Percentiles rank a stretch among this genome's conserved stretches.
These are phyloP conservation scores for Raffaelea albimanens DNA, from an alignment of 2,329 filamentous ascomycete genomes.

Conservation along the genomic window DNA sequence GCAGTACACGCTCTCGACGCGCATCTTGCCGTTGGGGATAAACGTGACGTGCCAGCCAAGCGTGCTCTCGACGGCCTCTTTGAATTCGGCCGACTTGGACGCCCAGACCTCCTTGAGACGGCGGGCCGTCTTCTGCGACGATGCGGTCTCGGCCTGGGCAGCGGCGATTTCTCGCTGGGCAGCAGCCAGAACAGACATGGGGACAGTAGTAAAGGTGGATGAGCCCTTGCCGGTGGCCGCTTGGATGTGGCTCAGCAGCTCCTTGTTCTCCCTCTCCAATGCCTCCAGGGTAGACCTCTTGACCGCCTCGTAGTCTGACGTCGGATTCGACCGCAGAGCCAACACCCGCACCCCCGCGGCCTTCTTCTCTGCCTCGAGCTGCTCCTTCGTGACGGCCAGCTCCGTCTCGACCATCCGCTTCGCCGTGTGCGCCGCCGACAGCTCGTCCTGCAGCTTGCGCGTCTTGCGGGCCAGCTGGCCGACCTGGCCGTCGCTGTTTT, in stretches of 20 bases:
- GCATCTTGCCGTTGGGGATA: conserved; percentile 92
- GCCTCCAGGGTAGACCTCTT: conserved; percentile 71
- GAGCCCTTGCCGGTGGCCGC: conserved; percentile 21
- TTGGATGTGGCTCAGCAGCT: conserved; percentile 65
- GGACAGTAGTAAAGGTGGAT: conserved; percentile 54
- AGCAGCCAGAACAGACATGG: conserved; percentile 65
- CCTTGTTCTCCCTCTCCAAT: conserved; percentile 73
- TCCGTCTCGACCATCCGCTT: conserved; percentile 66
- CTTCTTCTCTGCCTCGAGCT: conserved; percentile 57
- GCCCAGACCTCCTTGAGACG: conserved; percentile 85
- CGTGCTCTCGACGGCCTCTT: conserved; percentile 84
- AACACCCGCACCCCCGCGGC: conserved; percentile 73
- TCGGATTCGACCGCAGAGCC: conserved; percentile 85
- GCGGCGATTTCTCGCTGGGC: conserved; percentile 67
- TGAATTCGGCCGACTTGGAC: conserved; percentile 86
- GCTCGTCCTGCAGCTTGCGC: conserved; percentile 71
- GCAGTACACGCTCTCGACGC: conserved; percentile 78
- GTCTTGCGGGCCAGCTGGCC: conserved; percentile 83
- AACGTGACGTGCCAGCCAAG: conserved; percentile 94
- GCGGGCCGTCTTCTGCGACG: conserved; percentile 71
- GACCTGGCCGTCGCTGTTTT: conserved; percentile 58
- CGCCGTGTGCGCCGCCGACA: conserved; percentile 60
- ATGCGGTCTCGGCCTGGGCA: conserved; percentile 56
- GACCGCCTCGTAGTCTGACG: conserved; percentile 72
- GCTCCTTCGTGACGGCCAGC: conserved; percentile 60